Percentiles rank a stretch among this genome's conserved stretches.
These are phyloP conservation scores for Spatholobus suberectus DNA, from an alignment of 306 rosid genomes.

Conservation along the genomic window DNA sequence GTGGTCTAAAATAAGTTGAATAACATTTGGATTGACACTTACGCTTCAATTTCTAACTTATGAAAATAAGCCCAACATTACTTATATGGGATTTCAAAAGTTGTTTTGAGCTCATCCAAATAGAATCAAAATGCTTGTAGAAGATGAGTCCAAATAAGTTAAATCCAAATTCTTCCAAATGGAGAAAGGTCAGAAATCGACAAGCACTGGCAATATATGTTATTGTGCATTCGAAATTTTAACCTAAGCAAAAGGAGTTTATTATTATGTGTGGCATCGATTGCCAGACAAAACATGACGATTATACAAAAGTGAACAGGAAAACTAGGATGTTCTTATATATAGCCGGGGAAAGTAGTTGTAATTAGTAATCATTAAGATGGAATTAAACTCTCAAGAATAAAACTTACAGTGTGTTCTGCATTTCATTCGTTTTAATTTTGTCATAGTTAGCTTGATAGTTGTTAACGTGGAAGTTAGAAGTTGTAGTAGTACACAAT, in stretches of 20 bases:
- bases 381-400: not conserved
- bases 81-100: not conserved
- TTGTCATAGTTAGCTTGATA: not conserved
- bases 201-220: not conserved
- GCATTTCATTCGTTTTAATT: not conserved
- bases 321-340: not conserved
- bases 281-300: not conserved
- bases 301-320: not conserved
- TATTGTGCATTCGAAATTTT: not conserved
- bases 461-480: not conserved
- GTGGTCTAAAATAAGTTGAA: slow-evolving; percentile 13
- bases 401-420: not conserved
- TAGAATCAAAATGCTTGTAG: not conserved
- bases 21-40: not conserved
- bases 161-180: not conserved
- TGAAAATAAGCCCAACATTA: not conserved
- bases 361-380: not conserved
- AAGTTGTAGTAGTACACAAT: not conserved
- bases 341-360: not conserved
- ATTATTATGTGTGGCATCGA: not conserved
- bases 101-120: not conserved
- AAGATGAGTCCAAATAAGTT: not conserved
- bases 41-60: not conserved
- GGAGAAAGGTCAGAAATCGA: slow-evolving; percentile 3
- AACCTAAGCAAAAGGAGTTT: not conserved